Base-by-base conservation (phyloP, 345 rosid genomes). In the Moricandia arvensis region DNA sequence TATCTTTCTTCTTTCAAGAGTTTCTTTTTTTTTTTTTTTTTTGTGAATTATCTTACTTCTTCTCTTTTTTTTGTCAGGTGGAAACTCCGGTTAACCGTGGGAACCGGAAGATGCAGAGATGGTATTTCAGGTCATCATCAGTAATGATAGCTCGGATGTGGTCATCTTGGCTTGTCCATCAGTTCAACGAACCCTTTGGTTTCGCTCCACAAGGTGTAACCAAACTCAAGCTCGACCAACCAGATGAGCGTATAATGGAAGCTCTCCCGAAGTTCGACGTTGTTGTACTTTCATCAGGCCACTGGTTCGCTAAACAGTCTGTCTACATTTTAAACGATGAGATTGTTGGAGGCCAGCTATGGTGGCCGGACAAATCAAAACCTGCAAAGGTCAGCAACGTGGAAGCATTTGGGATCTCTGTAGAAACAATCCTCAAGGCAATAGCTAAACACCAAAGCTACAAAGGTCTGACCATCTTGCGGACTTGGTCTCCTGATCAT, bases 321-420 rank as follows among this genome's bases (percentile, higher is more conserved):
- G 97, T 79, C 65, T 93, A 93, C 69, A 68, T 93, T 68, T 79
- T 88, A 86, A 86, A 91, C 61, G 86, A 88, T 21, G 86, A 91
- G 84, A 85, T 93, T 58, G 89, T 91, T 21, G 98, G 98, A 75
- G 98, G 96, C 45, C 97, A 93, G 72, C 65, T 93, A 77, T 93
- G 98, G 98, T 88, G 93, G 96, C 93, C 93, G 0, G 84, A 89
- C 75, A 86, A 81, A 68, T 81, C 90, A 68, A 86, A 74, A 31
- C 80, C 79, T 0, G 86, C 75, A 87, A 85, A 88, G 87, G 63
- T 93, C 63, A 91, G 87, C 79, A 93, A 90, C 57, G 33, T 91
- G 4, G 86, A 93, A 38, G 98, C 98, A 73, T 93, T 88, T 51
- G 94, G 93, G 18, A 88, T 93, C 73, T 91, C 96, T 27, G 88